Percentiles rank a stretch among this genome's conserved stretches.
Conservation (phyloP, 2,329 filamentous ascomycete genomes). For the Diaporthe sp. region DNA sequence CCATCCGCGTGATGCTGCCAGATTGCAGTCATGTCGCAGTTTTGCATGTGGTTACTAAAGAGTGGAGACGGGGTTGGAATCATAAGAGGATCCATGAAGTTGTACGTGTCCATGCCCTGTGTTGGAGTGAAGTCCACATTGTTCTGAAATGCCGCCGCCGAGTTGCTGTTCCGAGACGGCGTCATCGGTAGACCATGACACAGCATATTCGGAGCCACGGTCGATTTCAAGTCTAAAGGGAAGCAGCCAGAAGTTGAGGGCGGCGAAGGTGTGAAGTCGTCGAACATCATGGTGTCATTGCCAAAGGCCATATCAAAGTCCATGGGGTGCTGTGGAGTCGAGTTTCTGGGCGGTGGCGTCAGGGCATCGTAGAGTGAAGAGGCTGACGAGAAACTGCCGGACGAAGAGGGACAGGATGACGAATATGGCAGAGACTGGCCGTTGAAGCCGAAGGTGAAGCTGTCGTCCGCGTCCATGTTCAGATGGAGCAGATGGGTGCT, state of each 20-base stretch:
- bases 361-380: slow-evolving; percentile 38
- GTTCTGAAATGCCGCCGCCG: slow-evolving; percentile 21
- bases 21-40: slow-evolving; percentile 35
- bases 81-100: slow-evolving; percentile 33
- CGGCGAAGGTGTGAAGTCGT: slow-evolving; percentile 34
- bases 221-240: slow-evolving; percentile 35
- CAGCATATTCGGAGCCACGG: slow-evolving; percentile 36
- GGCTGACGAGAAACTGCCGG: slow-evolving; percentile 38
- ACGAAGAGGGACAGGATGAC: slow-evolving; percentile 36
- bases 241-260: slow-evolving; percentile 32
- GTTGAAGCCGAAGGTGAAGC: slow-evolving; percentile 32
- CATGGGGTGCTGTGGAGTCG: slow-evolving; percentile 36
- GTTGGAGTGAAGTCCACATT: slow-evolving; percentile 35
- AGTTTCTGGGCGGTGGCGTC: slow-evolving; percentile 37
- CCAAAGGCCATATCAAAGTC: slow-evolving; percentile 31
- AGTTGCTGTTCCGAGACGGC: slow-evolving; percentile 27
- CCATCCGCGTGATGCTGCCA: slow-evolving; percentile 36
- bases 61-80: slow-evolving; percentile 33
- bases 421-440: slow-evolving; percentile 33
- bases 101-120: slow-evolving; percentile 32
- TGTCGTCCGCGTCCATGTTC: slow-evolving; percentile 34
- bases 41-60: slow-evolving; percentile 25
- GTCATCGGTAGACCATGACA: slow-evolving; percentile 35
- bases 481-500: slow-evolving; percentile 18
- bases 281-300: slow-evolving; percentile 33